A percentile compares a stretch with the other conserved stretches of the same genome.
phyloP scores from a whole-genome alignment of 768 basidiomycete species.

The Phaeotremella fagi region DNA sequence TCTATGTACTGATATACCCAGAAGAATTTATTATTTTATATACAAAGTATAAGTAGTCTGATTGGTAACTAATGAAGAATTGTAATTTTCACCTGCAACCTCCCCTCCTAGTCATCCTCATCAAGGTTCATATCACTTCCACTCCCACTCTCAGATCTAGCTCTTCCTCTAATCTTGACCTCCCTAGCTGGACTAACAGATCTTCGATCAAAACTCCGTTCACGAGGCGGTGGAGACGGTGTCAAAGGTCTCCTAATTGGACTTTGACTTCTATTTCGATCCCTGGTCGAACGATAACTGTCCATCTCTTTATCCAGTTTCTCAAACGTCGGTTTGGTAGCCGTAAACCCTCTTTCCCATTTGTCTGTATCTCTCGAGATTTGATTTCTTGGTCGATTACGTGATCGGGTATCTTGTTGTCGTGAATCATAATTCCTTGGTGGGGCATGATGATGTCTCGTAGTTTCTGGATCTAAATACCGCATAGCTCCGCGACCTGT shows the following conservation, averaged over 20 bases:
- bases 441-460: background rate
- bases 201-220: conserved; percentile 13
- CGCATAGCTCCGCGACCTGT: conserved; percentile 46
- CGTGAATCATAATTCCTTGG: conserved; percentile 24
- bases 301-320: conserved; percentile 55
- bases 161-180: conserved; percentile 23
- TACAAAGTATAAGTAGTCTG: too few relatives aligned
- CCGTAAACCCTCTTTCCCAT: conserved; percentile 8
- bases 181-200: too few relatives aligned
- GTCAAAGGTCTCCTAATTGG: conserved; percentile 9
- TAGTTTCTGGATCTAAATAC: conserved; percentile 41
- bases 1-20: too few relatives aligned
- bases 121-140: conserved; percentile 40
- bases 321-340: conserved; percentile 22
- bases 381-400: conserved; percentile 1
- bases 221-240: background rate
- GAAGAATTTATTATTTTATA: too few relatives aligned
- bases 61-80: too few relatives aligned
- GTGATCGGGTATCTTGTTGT: conserved; percentile 12
- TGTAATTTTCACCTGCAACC: too few relatives aligned
- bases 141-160: conserved; percentile 17
- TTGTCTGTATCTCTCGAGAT: conserved; percentile 1
- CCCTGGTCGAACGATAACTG: conserved; percentile 21
- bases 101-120: conserved; percentile 12
- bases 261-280: conserved; percentile 19